Conservation (phyloP, 2,329 filamentous ascomycete species). For the Chrysoporthe deuterocubensis region DNA sequence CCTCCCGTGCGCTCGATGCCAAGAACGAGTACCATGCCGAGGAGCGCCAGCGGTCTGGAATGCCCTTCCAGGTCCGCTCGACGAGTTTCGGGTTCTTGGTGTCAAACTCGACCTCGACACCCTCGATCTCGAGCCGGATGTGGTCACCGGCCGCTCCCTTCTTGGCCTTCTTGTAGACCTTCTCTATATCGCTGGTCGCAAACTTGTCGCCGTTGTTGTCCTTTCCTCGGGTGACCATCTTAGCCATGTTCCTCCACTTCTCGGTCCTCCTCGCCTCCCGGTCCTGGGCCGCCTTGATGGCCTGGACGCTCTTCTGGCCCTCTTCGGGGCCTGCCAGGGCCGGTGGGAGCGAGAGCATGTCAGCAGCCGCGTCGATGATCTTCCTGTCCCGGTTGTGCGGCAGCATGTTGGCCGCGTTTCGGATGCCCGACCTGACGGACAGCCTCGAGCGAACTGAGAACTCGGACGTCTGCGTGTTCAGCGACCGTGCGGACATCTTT, state of each 20-base stretch:
- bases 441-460: slow-evolving; percentile 55
- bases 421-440: slow-evolving; percentile 59
- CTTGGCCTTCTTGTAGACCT: slow-evolving; percentile 66
- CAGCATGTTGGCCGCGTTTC: slow-evolving; percentile 62
- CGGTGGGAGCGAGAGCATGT: slow-evolving; percentile 65
- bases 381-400: slow-evolving; percentile 65
- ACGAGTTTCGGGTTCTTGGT: slow-evolving; percentile 81
- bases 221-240: slow-evolving; percentile 53
- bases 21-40: slow-evolving; percentile 96
- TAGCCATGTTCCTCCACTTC: slow-evolving; percentile 72
- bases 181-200: slow-evolving; percentile 72
- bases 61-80: slow-evolving; percentile 95
- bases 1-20: slow-evolving; percentile 71
- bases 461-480: slow-evolving; percentile 61
- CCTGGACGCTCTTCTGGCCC: slow-evolving; percentile 56
- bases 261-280: slow-evolving; percentile 67
- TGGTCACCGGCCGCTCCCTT: slow-evolving; percentile 64
- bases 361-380: slow-evolving; percentile 68
- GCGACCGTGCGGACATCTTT: slow-evolving; percentile 61
- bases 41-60: slow-evolving; percentile 92
- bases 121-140: slow-evolving; percentile 55
- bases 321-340: slow-evolving; percentile 60
- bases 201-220: slow-evolving; percentile 64
- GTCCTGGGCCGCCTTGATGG: slow-evolving; percentile 60
- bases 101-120: slow-evolving; percentile 78